phyloP scores from a whole-genome alignment of 108 stramenopile species.

The Nannochloropsis oceanica region DNA sequence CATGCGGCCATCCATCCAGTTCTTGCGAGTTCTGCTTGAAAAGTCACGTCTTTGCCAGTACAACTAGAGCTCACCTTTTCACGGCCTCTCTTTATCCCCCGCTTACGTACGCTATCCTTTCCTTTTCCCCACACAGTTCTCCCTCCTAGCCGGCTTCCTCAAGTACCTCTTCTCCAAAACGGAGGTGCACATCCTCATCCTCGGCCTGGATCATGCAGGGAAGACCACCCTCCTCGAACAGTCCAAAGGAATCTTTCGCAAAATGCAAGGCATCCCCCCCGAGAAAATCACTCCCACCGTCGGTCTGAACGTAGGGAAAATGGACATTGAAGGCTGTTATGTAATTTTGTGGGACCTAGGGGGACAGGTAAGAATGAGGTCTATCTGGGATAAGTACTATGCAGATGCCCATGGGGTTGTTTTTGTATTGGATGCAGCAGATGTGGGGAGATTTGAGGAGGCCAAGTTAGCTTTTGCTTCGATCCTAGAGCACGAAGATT shows the following conservation, averaged over 20 bases:
- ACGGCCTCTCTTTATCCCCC: no score
- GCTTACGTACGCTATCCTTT: no score
- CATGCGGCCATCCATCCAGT: no score
- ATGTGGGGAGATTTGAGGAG: constrained; percentile 41
- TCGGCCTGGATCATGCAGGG: constrained; percentile 44
- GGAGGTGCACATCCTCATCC: constrained; percentile 39
- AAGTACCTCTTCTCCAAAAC: constrained; percentile 28
- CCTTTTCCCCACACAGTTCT: neutral
- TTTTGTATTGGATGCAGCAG: constrained; percentile 43
- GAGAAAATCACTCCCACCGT: constrained; percentile 44
- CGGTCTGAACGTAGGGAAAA: constrained; percentile 41
- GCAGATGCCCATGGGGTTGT: constrained; percentile 42
- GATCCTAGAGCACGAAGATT: constrained; percentile 37
- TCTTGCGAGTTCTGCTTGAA: no score
- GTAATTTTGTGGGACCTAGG: constrained; percentile 48
- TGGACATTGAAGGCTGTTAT: constrained; percentile 30
- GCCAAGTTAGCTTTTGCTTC: constrained; percentile 34
- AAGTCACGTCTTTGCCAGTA: no score
- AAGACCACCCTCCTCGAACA: constrained; percentile 46
- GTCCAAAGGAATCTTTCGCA: constrained; percentile 24
- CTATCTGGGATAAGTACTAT: constrained; percentile 46
- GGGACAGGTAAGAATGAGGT: constrained; percentile 35
- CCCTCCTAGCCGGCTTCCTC: constrained; percentile 22
- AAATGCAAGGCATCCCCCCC: constrained; percentile 34
- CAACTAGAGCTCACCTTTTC: no score